Evolutionary conservation across 1,284 basidiomycete species (phyloP), one percentile per base, ranked within the genome.

Genomic region (Cutaneotrichosporon sp.): DNA sequence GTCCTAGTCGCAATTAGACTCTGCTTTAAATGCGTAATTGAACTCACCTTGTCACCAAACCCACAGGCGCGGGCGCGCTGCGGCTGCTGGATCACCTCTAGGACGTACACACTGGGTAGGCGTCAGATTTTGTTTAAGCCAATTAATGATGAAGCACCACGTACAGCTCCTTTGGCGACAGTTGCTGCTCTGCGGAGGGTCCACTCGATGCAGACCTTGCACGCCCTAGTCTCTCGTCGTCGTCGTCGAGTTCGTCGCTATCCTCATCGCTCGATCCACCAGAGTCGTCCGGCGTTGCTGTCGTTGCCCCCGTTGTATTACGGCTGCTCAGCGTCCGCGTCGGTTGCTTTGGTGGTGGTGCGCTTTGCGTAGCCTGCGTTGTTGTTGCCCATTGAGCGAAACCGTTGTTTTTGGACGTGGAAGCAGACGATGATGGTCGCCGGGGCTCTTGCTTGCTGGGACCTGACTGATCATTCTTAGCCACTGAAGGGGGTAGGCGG

Each of bases 41-140:
- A 19, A 45, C 77, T 52, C 58, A 90, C 90, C 79, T 92, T 93
- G 78, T 93, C 90, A 48, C 90, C 90, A 74, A 93, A 92, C 4
- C 90, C 90, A 73, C 90, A 93, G 83, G 92, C 92, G 62, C 90
- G 82, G 32, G 90, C 90, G 39, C 90, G 81, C 44, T 89, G 75
- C 31, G 90, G 90, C 63, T 93, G 83, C 68, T 94, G 90, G 5
- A 88, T 81, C 60, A 92, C 82, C 61, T 88, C 84, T 34, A 93
- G 80, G 11, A 84, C 82, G 71, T 90, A 92, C 64, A 85, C 79
- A 67, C 89, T 90, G 67, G 0, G 29, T n/a, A 12, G 3, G 22
- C 26, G 11, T 24, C 22, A 7, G 38, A 26, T 11, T 22, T 16
- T 9, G 14, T 14, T 22, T 12, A 26, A 12, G 38, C 24, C n/a